A percentile compares a stretch with the other conserved stretches of the same genome.
phyloP scores from a whole-genome alignment of 306 rosid species.

The Canavalia ensiformis region DNA sequence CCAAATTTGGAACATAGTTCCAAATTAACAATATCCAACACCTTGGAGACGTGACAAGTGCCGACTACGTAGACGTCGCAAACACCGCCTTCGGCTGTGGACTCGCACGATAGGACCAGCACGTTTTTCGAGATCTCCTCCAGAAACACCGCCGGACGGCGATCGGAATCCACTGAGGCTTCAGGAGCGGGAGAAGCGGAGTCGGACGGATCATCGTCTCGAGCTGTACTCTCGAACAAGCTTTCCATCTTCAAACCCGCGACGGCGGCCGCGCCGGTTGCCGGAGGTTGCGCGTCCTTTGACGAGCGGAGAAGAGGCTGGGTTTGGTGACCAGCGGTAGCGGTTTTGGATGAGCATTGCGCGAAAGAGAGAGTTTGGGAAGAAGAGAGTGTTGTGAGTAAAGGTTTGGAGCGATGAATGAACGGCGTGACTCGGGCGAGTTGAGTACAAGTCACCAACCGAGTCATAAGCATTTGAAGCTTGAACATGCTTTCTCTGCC shows the following conservation, averaged over 20 bases:
- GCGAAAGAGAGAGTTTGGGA: constrained; percentile 31
- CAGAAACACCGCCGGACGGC: constrained; percentile 60
- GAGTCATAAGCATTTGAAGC: constrained; percentile 51
- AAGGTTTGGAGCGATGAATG: constrained; percentile 33
- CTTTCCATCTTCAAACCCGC: constrained; percentile 68
- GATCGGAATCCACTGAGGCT: constrained; percentile 44
- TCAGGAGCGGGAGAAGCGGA: constrained; percentile 38
- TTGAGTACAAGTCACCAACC: constrained; percentile 52
- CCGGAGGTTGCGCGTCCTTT: constrained; percentile 69
- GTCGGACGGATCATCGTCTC: constrained; percentile 61
- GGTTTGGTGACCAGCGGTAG: constrained; percentile 32
- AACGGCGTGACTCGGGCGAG: constrained; percentile 57
- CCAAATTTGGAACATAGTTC: background rate
- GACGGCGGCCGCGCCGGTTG: constrained; percentile 46
- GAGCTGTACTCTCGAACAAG: constrained; percentile 76
- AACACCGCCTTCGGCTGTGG: constrained; percentile 68
- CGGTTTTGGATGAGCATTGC: constrained; percentile 47
- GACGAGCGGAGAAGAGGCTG: constrained; percentile 33
- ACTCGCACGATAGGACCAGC: constrained; percentile 75
- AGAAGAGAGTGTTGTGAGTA: background rate
- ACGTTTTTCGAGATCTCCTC: constrained; percentile 80
- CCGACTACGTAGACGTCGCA: constrained; percentile 91
- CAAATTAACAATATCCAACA: constrained; percentile 41
- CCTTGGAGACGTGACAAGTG: constrained; percentile 95
- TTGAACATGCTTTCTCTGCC: background rate